Percentiles rank a stretch among this genome's conserved stretches.
These are phyloP conservation scores for Starmera pachycereana DNA, from an alignment of 805 yeast species.

Conservation along the genomic window DNA sequence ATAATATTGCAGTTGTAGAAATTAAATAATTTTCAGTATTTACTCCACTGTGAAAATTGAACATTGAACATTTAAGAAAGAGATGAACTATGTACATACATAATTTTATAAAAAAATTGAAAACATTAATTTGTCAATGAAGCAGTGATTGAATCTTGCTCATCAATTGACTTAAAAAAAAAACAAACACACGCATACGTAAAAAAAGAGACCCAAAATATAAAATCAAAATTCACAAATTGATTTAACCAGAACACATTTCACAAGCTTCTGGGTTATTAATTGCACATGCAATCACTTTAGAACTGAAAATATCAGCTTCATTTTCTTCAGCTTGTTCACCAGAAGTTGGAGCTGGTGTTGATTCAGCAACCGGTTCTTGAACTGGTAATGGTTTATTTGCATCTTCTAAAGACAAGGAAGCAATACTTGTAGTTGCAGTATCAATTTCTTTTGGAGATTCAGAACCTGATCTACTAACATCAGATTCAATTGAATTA, in stretches of 20 bases:
- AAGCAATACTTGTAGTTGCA: constrained; percentile 23
- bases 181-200: background rate
- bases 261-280: constrained; percentile 96
- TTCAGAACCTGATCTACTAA: constrained; percentile 17
- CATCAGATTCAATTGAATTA: constrained; percentile 8
- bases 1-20: no score
- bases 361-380: constrained; percentile 19
- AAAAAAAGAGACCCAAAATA: background rate
- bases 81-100: no score
- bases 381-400: constrained; percentile 21
- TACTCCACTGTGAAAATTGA: no score
- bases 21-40: no score
- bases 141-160: no score
- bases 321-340: constrained; percentile 33
- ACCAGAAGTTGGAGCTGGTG: constrained; percentile 21
- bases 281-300: constrained; percentile 94
- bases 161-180: background rate
- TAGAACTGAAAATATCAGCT: constrained; percentile 80
- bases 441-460: constrained; percentile 25
- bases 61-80: no score
- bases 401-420: constrained; percentile 31
- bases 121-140: no score
- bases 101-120: no score
- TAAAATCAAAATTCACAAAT: constrained; percentile 1
- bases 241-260: constrained; percentile 88